These are phyloP conservation scores for Nannochloropsis oceanica DNA, from an alignment of 108 stramenopile species.

Conservation along the genomic window DNA sequence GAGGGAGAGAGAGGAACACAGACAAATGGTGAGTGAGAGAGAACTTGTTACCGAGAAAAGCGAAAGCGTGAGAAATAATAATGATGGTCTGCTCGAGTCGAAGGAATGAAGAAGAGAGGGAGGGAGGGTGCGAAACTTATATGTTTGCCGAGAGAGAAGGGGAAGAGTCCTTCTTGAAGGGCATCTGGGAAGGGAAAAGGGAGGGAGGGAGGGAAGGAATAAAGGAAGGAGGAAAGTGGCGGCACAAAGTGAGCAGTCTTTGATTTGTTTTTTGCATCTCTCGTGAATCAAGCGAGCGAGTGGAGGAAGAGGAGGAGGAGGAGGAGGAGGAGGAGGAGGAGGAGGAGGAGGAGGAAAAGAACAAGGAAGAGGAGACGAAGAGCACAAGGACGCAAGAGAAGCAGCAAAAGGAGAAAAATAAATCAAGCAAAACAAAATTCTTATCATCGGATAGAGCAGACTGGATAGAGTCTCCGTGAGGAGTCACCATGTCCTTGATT, in stretches of 20 bases:
- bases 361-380: background rate
- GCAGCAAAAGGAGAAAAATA: background rate
- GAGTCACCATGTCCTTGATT: no score
- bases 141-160: background rate
- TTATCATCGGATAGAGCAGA: no score
- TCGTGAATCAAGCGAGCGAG: no score
- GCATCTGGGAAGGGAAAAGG: background rate
- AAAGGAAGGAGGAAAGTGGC: background rate
- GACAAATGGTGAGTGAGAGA: background rate
- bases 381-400: background rate
- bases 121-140: no score
- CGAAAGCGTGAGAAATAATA: no score
- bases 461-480: no score
- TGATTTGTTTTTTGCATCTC: no score
- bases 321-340: background rate
- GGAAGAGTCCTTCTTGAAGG: background rate
- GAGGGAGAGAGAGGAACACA: background rate
- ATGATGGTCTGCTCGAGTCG: no score
- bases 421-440: background rate
- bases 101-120: no score
- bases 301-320: background rate
- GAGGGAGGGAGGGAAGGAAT: background rate
- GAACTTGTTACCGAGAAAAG: background rate
- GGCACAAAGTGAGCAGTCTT: no score
- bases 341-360: background rate